Evolutionary conservation across 805 yeast genomes (phyloP).

Genomic region (Ogataea chonburiensis): DNA sequence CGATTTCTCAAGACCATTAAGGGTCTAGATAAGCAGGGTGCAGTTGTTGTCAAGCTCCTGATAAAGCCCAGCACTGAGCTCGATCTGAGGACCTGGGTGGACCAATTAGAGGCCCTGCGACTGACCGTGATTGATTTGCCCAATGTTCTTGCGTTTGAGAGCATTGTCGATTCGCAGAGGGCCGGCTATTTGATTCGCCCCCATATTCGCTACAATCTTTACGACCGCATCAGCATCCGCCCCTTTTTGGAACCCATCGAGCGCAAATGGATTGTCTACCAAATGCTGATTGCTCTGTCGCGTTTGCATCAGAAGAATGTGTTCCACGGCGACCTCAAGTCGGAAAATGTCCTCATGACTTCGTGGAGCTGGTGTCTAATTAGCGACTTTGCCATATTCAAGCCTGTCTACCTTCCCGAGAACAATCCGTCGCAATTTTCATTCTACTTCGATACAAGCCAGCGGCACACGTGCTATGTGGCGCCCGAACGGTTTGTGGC

Average conservation of each 20-base stretch:
- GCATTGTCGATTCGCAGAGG: constrained; percentile 80
- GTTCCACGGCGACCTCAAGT: constrained; percentile 87
- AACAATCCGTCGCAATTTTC: constrained; percentile 91
- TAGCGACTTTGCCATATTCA: constrained; percentile 80
- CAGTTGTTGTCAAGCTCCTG: constrained; percentile 74
- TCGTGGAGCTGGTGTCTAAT: constrained; percentile 86
- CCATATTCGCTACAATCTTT: constrained; percentile 71
- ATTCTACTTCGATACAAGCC: constrained; percentile 89
- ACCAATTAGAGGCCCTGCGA: constrained; percentile 36
- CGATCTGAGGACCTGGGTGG: constrained; percentile 35
- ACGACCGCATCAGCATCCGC: constrained; percentile 80
- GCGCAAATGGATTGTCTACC: constrained; percentile 81
- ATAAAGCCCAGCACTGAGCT: constrained; percentile 60
- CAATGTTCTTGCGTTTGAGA: constrained; percentile 68
- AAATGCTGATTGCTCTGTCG: constrained; percentile 61
- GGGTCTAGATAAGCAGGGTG: constrained; percentile 72
- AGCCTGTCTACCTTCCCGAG: constrained; percentile 84
- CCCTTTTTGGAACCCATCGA: constrained; percentile 84
- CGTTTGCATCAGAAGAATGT: constrained; percentile 62
- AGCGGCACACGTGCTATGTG: constrained; percentile 80
- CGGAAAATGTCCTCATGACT: constrained; percentile 84
- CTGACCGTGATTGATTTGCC: constrained; percentile 46
- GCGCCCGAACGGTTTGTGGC: constrained; percentile 87
- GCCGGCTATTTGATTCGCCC: constrained; percentile 92
- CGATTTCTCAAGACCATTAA: constrained; percentile 84